Evolutionary conservation across 2,329 filamentous ascomycete species (phyloP), one percentile per base, ranked within the genome.

Genomic region (Escovopsis sp.): DNA sequence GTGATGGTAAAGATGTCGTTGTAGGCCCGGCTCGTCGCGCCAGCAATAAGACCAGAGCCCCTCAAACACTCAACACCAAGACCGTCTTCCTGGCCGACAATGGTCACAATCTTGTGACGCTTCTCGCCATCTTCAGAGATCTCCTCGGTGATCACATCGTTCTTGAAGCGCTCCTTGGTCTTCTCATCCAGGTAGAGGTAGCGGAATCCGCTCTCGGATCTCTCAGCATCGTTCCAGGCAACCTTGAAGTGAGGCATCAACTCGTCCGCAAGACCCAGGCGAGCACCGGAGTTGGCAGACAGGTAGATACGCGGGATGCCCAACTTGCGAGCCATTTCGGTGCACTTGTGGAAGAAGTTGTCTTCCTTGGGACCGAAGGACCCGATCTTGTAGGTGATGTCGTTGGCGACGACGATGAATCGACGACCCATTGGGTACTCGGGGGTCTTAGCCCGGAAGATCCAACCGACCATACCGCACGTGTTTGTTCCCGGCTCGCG

Each of bases 1-100:
- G 91, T 98, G 57, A 95, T 82, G 45, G 91, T 98, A 70, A 98
- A 98, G 62, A 98, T 95, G 61, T 98, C 91, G 58, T 95, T 89
- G 67, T 98, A 98, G 36, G 91, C 91, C 60, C 85, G 80, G 60
- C 88, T 94, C 33, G 91, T 98, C 56, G 89, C 89, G 72, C 91
- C 91, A 47, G 91, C 91, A 67, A 98, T 98, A 53, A 98, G 77
- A 78, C 91, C 91, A 52, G 91, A 98, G 48, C 91, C 91, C 62
- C 87, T 83, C 64, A 98, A 69, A 68, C 88, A 98, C 68, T 98
- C 91, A 47, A 98, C 91, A 75, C 91, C 91, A 42, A 98, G 80
- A 50, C 91, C 91, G 53, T 98, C 89, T 63, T 96, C 89, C 49
- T 82, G 79, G 67, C 91, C 91, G 50, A 98, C 70, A 53, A 98